Evolutionary conservation across 2,329 filamentous ascomycete genomes (phyloP), one percentile per base, ranked within the genome.

Genomic region (Pseudophaeomoniella oleicola): DNA sequence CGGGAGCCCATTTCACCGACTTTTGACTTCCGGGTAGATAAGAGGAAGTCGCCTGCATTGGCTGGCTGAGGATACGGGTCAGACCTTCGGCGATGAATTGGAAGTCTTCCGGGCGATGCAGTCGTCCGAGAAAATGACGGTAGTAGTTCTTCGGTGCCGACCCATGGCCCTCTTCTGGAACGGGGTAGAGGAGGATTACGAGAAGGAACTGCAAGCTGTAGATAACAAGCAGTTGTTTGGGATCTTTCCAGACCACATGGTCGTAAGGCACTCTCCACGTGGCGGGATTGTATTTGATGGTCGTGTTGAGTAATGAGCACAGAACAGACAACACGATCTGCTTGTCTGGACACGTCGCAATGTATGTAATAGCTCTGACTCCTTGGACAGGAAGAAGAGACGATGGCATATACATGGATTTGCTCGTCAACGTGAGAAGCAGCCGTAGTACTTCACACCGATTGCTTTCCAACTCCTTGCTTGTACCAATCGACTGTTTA

Each of bases 11-110:
- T 51, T 83, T 84, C 36, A 84, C 66, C 0, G 81, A 73, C 34
- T 80, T 73, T 49, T 92, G 84, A 29, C 79, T 80, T 3, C 86
- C 84, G 1, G 88, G 86, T 2, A 94, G 73, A 55, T 94, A 94
- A 1, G 87, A 88, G 9, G 75, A 73, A 40, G 85, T 92, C 31
- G 85, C 80, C 59, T 93, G 85, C 43, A 94, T 76, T 66, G 37
- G 34, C 35, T 36, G 88, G 48, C 92, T 90, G 35, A 98, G 65
- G 34, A 96, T 83, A 48, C 86, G 75, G 1, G 80, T 87, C 79
- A 94, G 93, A 34, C 87, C 87, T 53, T 94, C 87, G 9, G 92
- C 83, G 16, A 96, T 76, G 54, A 98, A 98, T 55, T 98, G 90
- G 51, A 98, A 96, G 55, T 98, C 90, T 55, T 94, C 86, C 1